Percentiles rank a stretch among this genome's conserved stretches.
Conservation (phyloP, 2,329 filamentous ascomycete species). For the Fusarium graminum region DNA sequence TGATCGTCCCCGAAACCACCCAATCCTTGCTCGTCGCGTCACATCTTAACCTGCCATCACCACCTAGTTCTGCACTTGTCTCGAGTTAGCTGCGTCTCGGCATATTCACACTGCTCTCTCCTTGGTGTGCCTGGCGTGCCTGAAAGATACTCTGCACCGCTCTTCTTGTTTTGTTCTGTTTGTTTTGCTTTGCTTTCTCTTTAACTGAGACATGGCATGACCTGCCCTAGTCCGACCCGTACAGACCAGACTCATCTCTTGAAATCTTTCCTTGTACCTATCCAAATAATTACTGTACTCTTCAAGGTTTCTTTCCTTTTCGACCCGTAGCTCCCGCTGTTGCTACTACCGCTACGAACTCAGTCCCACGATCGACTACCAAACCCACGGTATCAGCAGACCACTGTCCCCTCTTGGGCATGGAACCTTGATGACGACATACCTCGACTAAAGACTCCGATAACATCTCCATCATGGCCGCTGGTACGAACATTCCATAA, state of each 20-base stretch:
- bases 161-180: slow-evolving; percentile 2
- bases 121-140: slow-evolving; percentile 1
- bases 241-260: slow-evolving; percentile 12
- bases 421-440: slow-evolving; percentile 40
- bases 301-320: not conserved
- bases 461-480: slow-evolving; percentile 44
- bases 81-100: slow-evolving; percentile 33
- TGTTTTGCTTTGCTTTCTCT: slow-evolving; percentile 1
- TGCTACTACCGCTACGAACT: slow-evolving; percentile 12
- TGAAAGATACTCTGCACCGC: slow-evolving; percentile 13
- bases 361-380: slow-evolving; percentile 22
- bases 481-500: slow-evolving; percentile 41
- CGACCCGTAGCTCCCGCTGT: slow-evolving; percentile 2
- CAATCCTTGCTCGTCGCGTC: slow-evolving; percentile 46
- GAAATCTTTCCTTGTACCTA: slow-evolving; percentile 16
- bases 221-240: slow-evolving; percentile 15
- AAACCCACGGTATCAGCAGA: slow-evolving; percentile 28
- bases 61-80: slow-evolving; percentile 29
- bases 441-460: slow-evolving; percentile 34
- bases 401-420: slow-evolving; percentile 31
- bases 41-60: slow-evolving; percentile 40
- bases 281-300: not conserved
- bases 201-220: slow-evolving; percentile 22
- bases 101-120: slow-evolving; percentile 10
- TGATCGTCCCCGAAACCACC: slow-evolving; percentile 38